phyloP scores from a whole-genome alignment of 306 rosid genomes.

The Medicago truncatula region DNA sequence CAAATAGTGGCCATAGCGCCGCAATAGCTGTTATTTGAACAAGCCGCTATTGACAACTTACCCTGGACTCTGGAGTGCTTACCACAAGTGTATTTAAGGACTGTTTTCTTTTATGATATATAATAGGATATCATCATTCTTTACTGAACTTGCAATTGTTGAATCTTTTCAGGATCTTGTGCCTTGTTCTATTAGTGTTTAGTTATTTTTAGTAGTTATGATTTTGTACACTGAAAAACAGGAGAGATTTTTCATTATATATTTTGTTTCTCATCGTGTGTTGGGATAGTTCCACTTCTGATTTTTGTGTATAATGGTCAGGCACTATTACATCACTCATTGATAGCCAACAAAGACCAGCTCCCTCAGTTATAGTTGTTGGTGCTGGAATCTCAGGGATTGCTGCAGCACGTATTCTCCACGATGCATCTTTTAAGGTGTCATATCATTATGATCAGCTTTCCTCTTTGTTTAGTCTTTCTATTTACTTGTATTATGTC shows the following conservation, averaged over 20 bases:
- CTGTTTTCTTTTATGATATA: background rate
- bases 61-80: no score
- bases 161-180: background rate
- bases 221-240: conserved; percentile 4
- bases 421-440: conserved; percentile 81
- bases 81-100: background rate
- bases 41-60: no score
- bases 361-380: conserved; percentile 80
- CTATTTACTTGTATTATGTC: background rate
- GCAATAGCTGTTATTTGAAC: no score
- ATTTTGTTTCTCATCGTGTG: conserved; percentile 12
- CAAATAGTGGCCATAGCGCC: no score
- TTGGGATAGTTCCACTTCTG: conserved; percentile 25
- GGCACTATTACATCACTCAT: conserved; percentile 50
- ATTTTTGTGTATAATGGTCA: conserved; percentile 44
- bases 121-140: background rate
- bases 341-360: conserved; percentile 42
- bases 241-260: conserved; percentile 32
- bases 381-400: conserved; percentile 92
- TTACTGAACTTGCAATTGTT: background rate
- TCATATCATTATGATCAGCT: conserved; percentile 22
- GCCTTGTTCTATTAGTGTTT: background rate
- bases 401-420: conserved; percentile 80
- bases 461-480: background rate
- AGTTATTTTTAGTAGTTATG: background rate